phyloP scores from a whole-genome alignment of 1,139 yeast genomes.

The Geotrichum reessii region DNA sequence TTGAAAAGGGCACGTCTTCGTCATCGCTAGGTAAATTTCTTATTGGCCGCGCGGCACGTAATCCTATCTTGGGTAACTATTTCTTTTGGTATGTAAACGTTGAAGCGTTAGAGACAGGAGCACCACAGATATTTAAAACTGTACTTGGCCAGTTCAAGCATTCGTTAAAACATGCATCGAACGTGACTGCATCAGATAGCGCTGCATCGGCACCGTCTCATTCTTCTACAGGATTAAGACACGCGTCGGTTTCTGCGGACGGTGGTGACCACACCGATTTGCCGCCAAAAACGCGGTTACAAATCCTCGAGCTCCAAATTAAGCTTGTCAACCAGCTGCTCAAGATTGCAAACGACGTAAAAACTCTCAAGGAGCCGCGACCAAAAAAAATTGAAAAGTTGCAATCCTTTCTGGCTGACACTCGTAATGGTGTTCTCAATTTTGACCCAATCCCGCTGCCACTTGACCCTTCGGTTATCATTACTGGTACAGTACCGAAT shows the following conservation, averaged over 20 bases:
- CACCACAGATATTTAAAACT: constrained; percentile 29
- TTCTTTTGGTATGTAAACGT: constrained; percentile 91
- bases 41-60: constrained; percentile 63
- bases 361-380: constrained; percentile 49
- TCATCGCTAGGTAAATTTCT: constrained; percentile 72
- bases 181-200: background rate
- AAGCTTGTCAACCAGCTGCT: constrained; percentile 42
- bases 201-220: background rate
- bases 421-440: constrained; percentile 38
- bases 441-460: constrained; percentile 63
- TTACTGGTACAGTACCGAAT: constrained; percentile 73
- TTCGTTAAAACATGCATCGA: constrained; percentile 26
- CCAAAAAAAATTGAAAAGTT: constrained; percentile 50
- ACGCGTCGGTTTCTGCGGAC: background rate
- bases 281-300: constrained; percentile 2
- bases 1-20: constrained; percentile 43
- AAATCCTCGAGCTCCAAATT: constrained; percentile 40
- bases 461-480: constrained; percentile 58
- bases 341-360: constrained; percentile 42
- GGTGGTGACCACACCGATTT: background rate
- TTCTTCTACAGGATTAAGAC: background rate
- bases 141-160: constrained; percentile 33
- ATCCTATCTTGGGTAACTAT: constrained; percentile 66
- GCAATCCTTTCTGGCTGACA: constrained; percentile 36
- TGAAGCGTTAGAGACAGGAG: constrained; percentile 65